Evolutionary conservation across 345 rosid species (phyloP).

Genomic region (Sonneratia caseolaris): DNA sequence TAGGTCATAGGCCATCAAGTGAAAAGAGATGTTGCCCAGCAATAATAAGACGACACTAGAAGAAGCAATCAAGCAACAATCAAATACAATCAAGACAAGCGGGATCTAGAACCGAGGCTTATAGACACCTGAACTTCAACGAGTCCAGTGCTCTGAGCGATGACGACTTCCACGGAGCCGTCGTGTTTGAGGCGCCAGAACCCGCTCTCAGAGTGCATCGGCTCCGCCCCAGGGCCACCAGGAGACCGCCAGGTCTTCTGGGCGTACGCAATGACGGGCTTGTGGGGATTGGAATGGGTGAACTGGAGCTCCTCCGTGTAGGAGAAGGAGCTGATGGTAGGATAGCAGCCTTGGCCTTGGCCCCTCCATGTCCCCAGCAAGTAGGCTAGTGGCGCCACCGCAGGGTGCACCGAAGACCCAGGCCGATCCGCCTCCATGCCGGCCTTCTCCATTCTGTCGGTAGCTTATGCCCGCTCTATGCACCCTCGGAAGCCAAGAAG

Average conservation of each 20-base stretch:
- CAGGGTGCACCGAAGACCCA: conserved; percentile 31
- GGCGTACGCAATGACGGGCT: conserved; percentile 60
- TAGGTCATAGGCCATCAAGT: neutral
- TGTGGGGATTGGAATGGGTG: conserved; percentile 39
- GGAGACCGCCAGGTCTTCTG: conserved; percentile 63
- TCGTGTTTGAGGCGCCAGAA: conserved; percentile 65
- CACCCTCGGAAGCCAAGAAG: neutral
- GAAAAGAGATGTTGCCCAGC: neutral
- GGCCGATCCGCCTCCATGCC: neutral
- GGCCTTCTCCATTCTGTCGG: neutral
- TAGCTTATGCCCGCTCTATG: neutral
- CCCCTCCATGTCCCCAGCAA: conserved; percentile 74
- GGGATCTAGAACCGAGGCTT: neutral
- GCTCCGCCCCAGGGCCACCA: conserved; percentile 26
- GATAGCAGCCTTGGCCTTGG: conserved; percentile 57
- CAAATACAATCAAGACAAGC: neutral
- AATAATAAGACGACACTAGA: neutral
- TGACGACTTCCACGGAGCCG: conserved; percentile 55
- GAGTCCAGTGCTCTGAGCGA: conserved; percentile 73
- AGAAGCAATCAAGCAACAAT: neutral
- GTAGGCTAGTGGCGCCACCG: conserved; percentile 42
- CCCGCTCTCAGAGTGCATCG: conserved; percentile 81
- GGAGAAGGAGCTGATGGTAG: conserved; percentile 48
- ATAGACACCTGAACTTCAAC: conserved; percentile 50
- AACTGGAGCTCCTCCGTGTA: conserved; percentile 65